Evolutionary conservation across 2,329 filamentous ascomycete genomes (phyloP).

Genomic region (Coniella vitis): DNA sequence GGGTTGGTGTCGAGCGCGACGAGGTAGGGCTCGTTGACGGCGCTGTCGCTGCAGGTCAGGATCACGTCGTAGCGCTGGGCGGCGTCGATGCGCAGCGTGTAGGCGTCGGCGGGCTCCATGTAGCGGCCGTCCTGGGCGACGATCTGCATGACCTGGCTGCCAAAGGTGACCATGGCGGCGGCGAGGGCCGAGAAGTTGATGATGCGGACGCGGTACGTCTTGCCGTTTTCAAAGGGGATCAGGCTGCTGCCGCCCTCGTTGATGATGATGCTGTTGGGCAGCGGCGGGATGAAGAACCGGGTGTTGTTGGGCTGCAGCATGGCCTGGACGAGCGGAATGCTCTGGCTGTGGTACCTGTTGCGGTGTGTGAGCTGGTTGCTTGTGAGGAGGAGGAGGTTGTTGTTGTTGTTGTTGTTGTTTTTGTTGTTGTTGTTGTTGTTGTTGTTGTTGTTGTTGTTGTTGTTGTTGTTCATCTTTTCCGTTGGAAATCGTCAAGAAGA

Average conservation of each 20-base stretch:
- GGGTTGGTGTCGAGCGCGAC: conserved; percentile 37
- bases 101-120: conserved; percentile 27
- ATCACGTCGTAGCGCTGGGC: conserved; percentile 41
- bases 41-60: conserved; percentile 27
- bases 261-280: conserved; percentile 34
- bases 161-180: conserved; percentile 36
- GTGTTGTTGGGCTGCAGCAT: conserved; percentile 37
- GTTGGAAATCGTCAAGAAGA: not conserved
- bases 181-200: conserved; percentile 40
- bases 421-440: not conserved
- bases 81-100: conserved; percentile 34
- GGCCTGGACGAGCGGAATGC: conserved; percentile 28
- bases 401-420: not conserved
- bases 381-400: too few species aligned
- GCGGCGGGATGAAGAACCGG: conserved; percentile 32
- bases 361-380: too few species aligned
- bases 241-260: conserved; percentile 35
- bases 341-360: conserved; percentile 36
- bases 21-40: conserved; percentile 37
- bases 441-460: not conserved
- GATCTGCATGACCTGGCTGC: conserved; percentile 36
- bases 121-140: conserved; percentile 39
- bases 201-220: conserved; percentile 41
- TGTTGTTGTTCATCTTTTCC: not conserved
- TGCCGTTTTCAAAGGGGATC: conserved; percentile 32